Evolutionary conservation across 805 yeast species (phyloP).

Genomic region (Blastobotrys parvus): DNA sequence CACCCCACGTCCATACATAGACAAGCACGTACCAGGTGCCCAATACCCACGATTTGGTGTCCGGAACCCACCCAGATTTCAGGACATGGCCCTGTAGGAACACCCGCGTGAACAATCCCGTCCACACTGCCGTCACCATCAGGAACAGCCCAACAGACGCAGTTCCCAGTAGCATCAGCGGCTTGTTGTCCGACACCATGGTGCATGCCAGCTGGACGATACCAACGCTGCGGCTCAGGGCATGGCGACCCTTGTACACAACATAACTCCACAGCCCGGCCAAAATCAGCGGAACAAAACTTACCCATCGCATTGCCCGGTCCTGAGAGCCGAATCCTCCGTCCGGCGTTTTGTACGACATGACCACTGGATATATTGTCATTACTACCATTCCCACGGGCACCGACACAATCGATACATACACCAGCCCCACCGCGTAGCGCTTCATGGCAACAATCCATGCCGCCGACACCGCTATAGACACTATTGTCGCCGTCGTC

Average conservation of each 20-base stretch:
- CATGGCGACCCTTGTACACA: constrained; percentile 21
- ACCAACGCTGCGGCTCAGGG: constrained; percentile 26
- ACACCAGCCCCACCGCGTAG: constrained; percentile 22
- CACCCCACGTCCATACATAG: constrained; percentile 37
- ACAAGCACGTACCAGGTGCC: constrained; percentile 27
- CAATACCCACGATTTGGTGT: constrained; percentile 25
- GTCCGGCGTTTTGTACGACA: constrained; percentile 25
- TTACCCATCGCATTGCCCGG: constrained; percentile 25
- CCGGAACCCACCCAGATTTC: constrained; percentile 20
- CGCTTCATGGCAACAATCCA: constrained; percentile 24
- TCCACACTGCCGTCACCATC: constrained; percentile 30
- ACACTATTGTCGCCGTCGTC: constrained; percentile 16
- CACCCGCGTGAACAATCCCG: constrained; percentile 26
- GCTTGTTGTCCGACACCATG: constrained; percentile 27
- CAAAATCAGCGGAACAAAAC: constrained; percentile 20
- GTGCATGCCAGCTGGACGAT: constrained; percentile 30
- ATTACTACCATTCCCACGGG: constrained; percentile 23
- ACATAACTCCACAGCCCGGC: constrained; percentile 24
- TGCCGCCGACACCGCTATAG: constrained; percentile 20
- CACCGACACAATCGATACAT: constrained; percentile 21
- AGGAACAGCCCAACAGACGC: constrained; percentile 24
- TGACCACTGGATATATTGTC: constrained; percentile 22
- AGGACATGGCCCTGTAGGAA: constrained; percentile 22
- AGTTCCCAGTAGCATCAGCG: constrained; percentile 24
- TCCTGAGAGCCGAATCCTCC: constrained; percentile 28